A percentile compares a stretch with the other conserved stretches of the same genome.
Conservation (phyloP, 2,329 filamentous ascomycete species). For the Aspergillus sp. region DNA sequence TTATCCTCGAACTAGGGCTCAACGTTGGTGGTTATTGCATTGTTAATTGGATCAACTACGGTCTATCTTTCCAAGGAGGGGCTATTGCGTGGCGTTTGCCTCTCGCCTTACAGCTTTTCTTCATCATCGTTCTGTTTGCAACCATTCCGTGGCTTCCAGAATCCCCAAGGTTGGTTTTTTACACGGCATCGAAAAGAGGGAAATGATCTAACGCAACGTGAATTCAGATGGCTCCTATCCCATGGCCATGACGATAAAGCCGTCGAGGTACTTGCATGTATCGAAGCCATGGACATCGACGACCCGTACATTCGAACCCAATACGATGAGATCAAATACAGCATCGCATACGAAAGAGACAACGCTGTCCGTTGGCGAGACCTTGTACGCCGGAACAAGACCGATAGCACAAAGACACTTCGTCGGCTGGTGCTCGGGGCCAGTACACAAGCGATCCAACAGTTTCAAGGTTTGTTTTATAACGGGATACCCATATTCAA, state of each 20-base stretch:
- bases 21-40: slow-evolving; percentile 53
- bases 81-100: slow-evolving; percentile 48
- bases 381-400: slow-evolving; percentile 43
- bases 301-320: slow-evolving; percentile 49
- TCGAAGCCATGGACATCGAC: slow-evolving; percentile 46
- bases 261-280: slow-evolving; percentile 49
- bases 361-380: slow-evolving; percentile 53
- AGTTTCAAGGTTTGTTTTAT: slow-evolving; percentile 32
- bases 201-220: background rate
- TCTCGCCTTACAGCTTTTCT: slow-evolving; percentile 52
- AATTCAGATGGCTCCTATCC: slow-evolving; percentile 43
- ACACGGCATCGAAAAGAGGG: no score
- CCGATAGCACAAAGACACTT: slow-evolving; percentile 47
- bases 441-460: slow-evolving; percentile 56
- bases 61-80: slow-evolving; percentile 48
- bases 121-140: slow-evolving; percentile 47
- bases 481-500: background rate
- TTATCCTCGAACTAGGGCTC: slow-evolving; percentile 51
- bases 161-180: slow-evolving; percentile 19
- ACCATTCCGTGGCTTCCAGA: slow-evolving; percentile 41
- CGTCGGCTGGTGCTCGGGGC: slow-evolving; percentile 53
- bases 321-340: slow-evolving; percentile 49
- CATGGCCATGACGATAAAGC: slow-evolving; percentile 48
- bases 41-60: slow-evolving; percentile 55
- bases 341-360: slow-evolving; percentile 50